Evolutionary conservation across 1,284 basidiomycete genomes (phyloP).

Genomic region (Cryptococcus amylolentus): DNA sequence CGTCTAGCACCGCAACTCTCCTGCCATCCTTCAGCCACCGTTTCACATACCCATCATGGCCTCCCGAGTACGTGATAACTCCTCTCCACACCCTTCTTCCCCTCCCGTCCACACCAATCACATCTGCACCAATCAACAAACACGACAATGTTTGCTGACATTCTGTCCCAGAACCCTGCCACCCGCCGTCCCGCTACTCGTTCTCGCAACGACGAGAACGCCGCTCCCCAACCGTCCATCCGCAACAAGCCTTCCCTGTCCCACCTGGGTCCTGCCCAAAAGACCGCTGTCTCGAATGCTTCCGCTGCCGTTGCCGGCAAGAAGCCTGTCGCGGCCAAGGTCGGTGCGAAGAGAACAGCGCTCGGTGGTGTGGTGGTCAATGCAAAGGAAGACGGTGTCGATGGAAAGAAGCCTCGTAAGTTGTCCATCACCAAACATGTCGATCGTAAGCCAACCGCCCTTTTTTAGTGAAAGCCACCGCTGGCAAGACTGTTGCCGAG

Average conservation of each 20-base stretch:
- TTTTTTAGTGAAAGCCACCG: conserved; percentile 16
- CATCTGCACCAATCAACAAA: background rate
- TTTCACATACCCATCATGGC: conserved; percentile 17
- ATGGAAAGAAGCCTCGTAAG: conserved; percentile 37
- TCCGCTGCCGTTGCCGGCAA: conserved; percentile 8
- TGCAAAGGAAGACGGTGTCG: conserved; percentile 26
- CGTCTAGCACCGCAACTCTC: background rate
- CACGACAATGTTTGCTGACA: background rate
- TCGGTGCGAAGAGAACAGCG: conserved; percentile 42
- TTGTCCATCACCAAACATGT: conserved; percentile 1
- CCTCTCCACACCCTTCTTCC: background rate
- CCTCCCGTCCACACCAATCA: background rate
- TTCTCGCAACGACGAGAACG: conserved; percentile 44
- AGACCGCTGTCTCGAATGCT: conserved; percentile 9
- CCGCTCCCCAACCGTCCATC: conserved; percentile 28
- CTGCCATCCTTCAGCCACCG: background rate
- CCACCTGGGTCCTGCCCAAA: conserved; percentile 32
- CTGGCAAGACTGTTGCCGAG: conserved; percentile 25
- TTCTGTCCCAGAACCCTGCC: conserved; percentile 8
- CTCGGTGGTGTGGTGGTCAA: conserved; percentile 40
- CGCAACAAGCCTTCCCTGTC: conserved; percentile 29
- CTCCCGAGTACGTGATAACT: conserved; percentile 23
- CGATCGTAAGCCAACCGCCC: background rate
- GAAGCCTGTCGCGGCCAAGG: conserved; percentile 36
- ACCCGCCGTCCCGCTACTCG: conserved; percentile 31